These are phyloP conservation scores for Cercis canadensis DNA, from an alignment of 306 rosid species.

Conservation along the genomic window DNA sequence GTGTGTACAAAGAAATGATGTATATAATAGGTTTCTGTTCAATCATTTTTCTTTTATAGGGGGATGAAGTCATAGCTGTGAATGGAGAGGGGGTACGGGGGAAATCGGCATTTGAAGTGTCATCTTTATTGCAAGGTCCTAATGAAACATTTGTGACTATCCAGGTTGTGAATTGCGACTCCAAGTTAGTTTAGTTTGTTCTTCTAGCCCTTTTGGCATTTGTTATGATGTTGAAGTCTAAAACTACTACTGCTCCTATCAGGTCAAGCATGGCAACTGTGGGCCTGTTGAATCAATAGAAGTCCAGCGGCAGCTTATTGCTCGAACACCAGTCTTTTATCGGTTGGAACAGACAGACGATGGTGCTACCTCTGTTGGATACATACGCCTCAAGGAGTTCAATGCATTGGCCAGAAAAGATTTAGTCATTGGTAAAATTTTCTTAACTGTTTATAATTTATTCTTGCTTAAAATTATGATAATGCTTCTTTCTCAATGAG, in stretches of 20 bases:
- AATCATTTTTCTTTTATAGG: constrained; percentile 51
- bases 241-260: constrained; percentile 37
- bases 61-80: constrained; percentile 91
- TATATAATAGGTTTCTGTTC: constrained; percentile 5
- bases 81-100: constrained; percentile 77
- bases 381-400: constrained; percentile 90
- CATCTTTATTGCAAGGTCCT: constrained; percentile 89
- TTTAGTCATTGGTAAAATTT: constrained; percentile 72
- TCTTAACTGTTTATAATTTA: constrained; percentile 3
- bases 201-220: constrained; percentile 36
- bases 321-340: constrained; percentile 89
- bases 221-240: constrained; percentile 39
- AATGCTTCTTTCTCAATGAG: constrained; percentile 18
- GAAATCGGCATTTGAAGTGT: constrained; percentile 91
- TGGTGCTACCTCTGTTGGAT: constrained; percentile 73
- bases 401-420: constrained; percentile 97
- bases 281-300: constrained; percentile 80
- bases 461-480: background rate
- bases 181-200: constrained; percentile 44
- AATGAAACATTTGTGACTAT: constrained; percentile 84
- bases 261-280: constrained; percentile 95
- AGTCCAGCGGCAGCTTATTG: constrained; percentile 85
- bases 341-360: constrained; percentile 75
- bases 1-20: background rate
- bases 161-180: constrained; percentile 75